Percentiles rank a stretch among this genome's conserved stretches.
Conservation (phyloP, 305 asterid species). For the Solanum hybrid region DNA sequence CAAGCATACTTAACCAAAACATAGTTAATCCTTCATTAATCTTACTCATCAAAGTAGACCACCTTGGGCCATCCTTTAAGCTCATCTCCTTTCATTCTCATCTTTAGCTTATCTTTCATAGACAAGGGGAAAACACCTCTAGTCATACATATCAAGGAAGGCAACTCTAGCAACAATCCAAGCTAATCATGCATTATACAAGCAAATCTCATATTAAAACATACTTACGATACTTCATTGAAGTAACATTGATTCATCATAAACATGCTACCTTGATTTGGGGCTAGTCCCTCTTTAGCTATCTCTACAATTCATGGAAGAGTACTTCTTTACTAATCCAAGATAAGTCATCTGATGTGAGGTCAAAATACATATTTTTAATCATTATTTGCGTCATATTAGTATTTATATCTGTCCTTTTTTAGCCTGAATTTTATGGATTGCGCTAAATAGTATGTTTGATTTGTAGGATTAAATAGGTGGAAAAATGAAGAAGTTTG, state of each 20-base stretch:
- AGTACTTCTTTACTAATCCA: too few species aligned
- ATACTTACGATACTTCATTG: too few species aligned
- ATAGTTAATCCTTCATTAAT: neutral
- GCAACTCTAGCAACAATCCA: neutral
- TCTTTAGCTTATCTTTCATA: neutral
- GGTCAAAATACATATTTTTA: too few species aligned
- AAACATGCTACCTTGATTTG: too few species aligned
- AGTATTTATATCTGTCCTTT: too few species aligned
- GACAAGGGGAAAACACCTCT: neutral
- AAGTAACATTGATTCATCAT: too few species aligned
- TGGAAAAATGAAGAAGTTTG: neutral
- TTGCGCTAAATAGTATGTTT: too few species aligned
- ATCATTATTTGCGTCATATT: too few species aligned
- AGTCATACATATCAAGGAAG: neutral
- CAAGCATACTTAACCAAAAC: neutral
- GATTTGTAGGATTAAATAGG: too few species aligned
- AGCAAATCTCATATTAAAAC: neutral
- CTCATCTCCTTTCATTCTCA: neutral
- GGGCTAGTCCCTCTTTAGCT: too few species aligned
- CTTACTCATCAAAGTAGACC: neutral
- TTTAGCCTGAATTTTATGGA: too few species aligned
- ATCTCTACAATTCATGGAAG: too few species aligned
- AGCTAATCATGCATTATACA: neutral
- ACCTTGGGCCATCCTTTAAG: neutral
- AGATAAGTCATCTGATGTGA: neutral